Base-by-base conservation (phyloP, 768 basidiomycete species). In the Podaxis sp. region DNA sequence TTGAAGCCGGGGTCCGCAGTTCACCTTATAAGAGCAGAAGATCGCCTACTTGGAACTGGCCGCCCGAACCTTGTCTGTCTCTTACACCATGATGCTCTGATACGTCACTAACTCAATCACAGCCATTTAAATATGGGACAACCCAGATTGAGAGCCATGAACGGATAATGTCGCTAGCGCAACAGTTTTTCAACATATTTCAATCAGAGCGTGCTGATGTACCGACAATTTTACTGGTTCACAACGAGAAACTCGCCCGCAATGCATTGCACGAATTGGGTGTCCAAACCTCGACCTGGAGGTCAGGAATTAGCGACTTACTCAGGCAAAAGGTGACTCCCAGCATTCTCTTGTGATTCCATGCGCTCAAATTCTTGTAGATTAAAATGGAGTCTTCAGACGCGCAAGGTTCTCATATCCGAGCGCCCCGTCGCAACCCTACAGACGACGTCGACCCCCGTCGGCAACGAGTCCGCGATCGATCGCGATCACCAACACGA, bases 141-240 rank as follows among this genome's bases (percentile, higher is more conserved):
- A 73, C 71, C 2, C 69, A 71, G 52, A 59, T 61, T 7, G 60
- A 74, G 0, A 62, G 63, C 53, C 58, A 57, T 13, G 48, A 61
- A 13, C 65, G 64, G 2, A 66, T 75, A 40, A 63, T 63, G 22
- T 52, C 54, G 1, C 65, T 66, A 2, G 53, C 75, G 17, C 65
- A 67, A 40, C 59, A 61, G 15, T 63, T 75, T 22, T 75, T 78
- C 52, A 63, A 63, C 33, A 52, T 62, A 12, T 46, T 61, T 28
- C 60, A 61, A 24, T 19, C 46, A 49, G n/a, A 52, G 17, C 54
- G 38, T 17, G 52, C 65, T 6, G 49, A 38, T 3, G 24, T 49
- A 3, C 83, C 84, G 0, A 68, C 79, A 55, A 66, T 87, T 28
- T 69, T 87, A 4, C 76, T 87, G 6, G 81, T 86, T 3, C 75